phyloP scores from a whole-genome alignment of 805 yeast species.

The Sporopachydermia lactativora region DNA sequence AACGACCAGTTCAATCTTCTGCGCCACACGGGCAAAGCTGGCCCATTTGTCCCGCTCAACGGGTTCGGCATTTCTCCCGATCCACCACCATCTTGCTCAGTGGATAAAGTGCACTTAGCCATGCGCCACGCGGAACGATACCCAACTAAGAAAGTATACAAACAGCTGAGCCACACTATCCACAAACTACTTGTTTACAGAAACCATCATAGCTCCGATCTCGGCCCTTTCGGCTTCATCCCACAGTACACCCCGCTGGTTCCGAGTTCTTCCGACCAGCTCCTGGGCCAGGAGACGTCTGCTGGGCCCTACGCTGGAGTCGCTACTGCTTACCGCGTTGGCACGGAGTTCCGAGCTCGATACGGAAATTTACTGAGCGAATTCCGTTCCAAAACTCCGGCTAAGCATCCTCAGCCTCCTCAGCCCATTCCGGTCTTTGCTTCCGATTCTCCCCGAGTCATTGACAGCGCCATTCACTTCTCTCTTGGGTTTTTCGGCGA shows the following conservation, averaged over 20 bases:
- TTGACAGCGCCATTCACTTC: slow-evolving; percentile 39
- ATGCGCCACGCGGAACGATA: slow-evolving; percentile 49
- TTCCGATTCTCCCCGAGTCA: slow-evolving; percentile 39
- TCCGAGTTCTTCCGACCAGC: slow-evolving; percentile 15
- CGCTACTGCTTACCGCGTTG: slow-evolving; percentile 32
- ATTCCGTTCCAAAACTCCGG: too few species aligned
- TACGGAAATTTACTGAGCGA: slow-evolving; percentile 33
- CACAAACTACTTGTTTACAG: slow-evolving; percentile 14
- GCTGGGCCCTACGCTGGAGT: slow-evolving; percentile 41
- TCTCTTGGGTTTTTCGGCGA: slow-evolving; percentile 45
- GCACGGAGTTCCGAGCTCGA: slow-evolving; percentile 30
- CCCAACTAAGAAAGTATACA: slow-evolving; percentile 21
- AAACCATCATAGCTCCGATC: slow-evolving; percentile 11
- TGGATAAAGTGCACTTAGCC: slow-evolving; percentile 39
- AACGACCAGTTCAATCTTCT: slow-evolving; percentile 32
- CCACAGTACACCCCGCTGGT: slow-evolving; percentile 34
- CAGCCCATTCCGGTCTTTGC: slow-evolving; percentile 34
- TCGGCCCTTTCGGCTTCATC: slow-evolving; percentile 32
- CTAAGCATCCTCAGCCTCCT: too few species aligned
- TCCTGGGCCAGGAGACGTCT: slow-evolving; percentile 37
- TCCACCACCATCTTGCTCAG: slow-evolving; percentile 33
- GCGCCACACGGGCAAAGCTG: slow-evolving; percentile 35
- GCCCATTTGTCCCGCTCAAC: slow-evolving; percentile 35
- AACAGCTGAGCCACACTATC: slow-evolving; percentile 7
- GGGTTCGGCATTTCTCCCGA: slow-evolving; percentile 41